Conservation (phyloP, 192 early-diverging fungal species). For the Neocallimastix lanati region DNA sequence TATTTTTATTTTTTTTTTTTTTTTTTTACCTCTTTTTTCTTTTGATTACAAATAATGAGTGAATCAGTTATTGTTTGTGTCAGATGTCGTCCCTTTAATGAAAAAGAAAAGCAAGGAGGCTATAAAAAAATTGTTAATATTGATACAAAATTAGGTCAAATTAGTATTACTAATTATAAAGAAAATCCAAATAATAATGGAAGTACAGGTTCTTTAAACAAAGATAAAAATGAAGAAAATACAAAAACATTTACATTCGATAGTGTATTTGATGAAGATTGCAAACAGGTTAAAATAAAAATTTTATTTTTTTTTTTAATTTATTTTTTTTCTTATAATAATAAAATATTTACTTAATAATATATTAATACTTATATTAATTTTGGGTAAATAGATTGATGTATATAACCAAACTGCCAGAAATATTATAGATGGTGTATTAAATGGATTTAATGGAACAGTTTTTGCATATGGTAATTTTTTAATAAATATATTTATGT, state of each 20-base stretch:
- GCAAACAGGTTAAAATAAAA: constrained; percentile 23
- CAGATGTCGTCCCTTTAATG: constrained; percentile 36
- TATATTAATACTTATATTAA: no score
- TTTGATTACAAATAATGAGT: not conserved
- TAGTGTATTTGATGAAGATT: constrained; percentile 30
- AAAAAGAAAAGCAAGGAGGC: constrained; percentile 25
- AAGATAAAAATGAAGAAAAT: constrained; percentile 7
- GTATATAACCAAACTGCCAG: constrained; percentile 40
- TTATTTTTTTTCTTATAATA: no score
- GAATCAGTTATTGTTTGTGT: constrained; percentile 9
- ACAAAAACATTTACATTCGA: constrained; percentile 42
- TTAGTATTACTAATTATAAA: constrained; percentile 25
- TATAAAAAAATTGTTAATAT: constrained; percentile 24
- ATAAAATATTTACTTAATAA: no score
- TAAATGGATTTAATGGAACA: constrained; percentile 43
- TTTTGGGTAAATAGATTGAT: constrained; percentile 18
- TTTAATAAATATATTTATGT: no score
- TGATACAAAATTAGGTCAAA: constrained; percentile 11
- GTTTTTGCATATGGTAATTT: constrained; percentile 35
- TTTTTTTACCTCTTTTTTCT: no score
- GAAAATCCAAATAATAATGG: not conserved
- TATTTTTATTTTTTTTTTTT: no score
- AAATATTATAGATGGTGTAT: constrained; percentile 31
- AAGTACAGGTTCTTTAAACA: not conserved
- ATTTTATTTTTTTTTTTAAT: not conserved